phyloP scores from a whole-genome alignment of 1,284 basidiomycete species.

The Tremellales sp. region DNA sequence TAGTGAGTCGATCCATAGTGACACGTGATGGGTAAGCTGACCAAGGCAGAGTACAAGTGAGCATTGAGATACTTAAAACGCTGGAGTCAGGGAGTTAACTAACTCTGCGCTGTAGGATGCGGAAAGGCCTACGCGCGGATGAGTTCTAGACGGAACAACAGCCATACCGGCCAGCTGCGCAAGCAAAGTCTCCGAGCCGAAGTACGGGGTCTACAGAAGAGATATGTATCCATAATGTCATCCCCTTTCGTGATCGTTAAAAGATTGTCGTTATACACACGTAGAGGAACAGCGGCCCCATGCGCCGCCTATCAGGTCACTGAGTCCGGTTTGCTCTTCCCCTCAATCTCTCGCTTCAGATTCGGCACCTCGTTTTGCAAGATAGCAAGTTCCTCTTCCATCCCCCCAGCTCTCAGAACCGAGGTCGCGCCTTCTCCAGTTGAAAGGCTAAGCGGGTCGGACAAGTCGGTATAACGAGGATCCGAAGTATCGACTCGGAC shows the following conservation, averaged over 20 bases:
- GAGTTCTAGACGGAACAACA: too few species aligned
- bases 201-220: too few species aligned
- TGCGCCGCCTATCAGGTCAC: too few species aligned
- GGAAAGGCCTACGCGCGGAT: constrained; percentile 42
- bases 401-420: constrained; percentile 4
- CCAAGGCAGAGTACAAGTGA: constrained; percentile 29
- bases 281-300: too few species aligned
- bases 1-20: constrained; percentile 33
- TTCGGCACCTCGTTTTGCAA: neutral
- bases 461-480: neutral
- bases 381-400: constrained; percentile 6
- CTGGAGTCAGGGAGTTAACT: neutral
- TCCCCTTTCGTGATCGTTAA: too few species aligned
- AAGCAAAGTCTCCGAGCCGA: too few species aligned
- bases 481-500: neutral
- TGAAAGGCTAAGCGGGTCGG: neutral
- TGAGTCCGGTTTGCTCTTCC: neutral
- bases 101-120: constrained; percentile 24
- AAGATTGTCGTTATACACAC: too few species aligned
- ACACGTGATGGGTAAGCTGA: neutral
- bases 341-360: neutral
- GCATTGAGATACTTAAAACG: constrained; percentile 1
- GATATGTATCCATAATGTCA: too few species aligned
- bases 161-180: too few species aligned
- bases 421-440: constrained; percentile 6